Evolutionary conservation across 176 grass and related monocot species (phyloP), one percentile per base, ranked within the genome.

Genomic region (Saccharum spontaneum): DNA sequence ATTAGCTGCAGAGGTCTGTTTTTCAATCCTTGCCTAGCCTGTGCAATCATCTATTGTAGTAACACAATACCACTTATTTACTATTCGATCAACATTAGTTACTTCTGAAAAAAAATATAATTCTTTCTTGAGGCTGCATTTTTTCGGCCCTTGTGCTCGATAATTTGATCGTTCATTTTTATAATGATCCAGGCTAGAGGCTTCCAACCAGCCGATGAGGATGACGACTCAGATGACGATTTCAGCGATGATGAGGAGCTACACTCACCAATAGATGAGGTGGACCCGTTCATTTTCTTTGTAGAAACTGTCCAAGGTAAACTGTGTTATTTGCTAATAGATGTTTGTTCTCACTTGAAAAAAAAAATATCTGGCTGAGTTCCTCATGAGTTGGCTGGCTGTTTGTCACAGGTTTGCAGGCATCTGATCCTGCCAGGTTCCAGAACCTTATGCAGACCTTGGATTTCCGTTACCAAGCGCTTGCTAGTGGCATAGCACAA

Each of bases 281-380:
- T 98, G 54, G 96, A 98, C 41, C 96, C 91, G 1, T 98, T 98
- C 85, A 90, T 98, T 76, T 98, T 98, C 71, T 98, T 98, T 83
- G 87, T 98, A 30, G 96, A 95, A 82, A 89, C 81, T 2, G 48
- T 95, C 57, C 91, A 98, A 87, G 96, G 96, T 98, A 87, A 39
- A 75, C 31, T 55, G 2, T 31, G 45, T 18, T 34, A 10, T 77
- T 85, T 71, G n/a, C 55, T 44, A 64, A 34, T 0, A 60, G n/a
- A 31, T 68, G n/a, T 45, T 45, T 64, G 16, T 49, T 49, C 23
- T 39, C 22, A 1, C 11, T 22, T 60, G 61, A 36, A 70, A 61
- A 33, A 31, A 22, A 75, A 61, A 33, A 43, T 85, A 43, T 85
- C 0, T n/a, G 3, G 6, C 36, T 7, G 63, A 34, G 11, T 86